These are phyloP conservation scores for Solanum pinnatisectum DNA, from an alignment of 257 asterid species.

Conservation along the genomic window DNA sequence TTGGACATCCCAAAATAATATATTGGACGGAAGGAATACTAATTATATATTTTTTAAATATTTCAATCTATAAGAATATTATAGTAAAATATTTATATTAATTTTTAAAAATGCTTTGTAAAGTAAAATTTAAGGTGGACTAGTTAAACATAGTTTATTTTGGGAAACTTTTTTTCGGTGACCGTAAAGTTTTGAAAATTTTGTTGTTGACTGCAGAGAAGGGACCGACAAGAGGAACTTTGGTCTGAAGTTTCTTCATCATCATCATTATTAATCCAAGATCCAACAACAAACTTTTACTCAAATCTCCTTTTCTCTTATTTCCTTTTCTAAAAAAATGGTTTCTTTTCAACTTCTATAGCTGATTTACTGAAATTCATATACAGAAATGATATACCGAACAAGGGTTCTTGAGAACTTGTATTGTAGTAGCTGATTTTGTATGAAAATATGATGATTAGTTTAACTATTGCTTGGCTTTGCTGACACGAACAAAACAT, in stretches of 20 bases:
- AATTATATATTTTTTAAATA: too few relatives aligned
- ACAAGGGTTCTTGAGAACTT: not conserved
- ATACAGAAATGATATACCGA: not conserved
- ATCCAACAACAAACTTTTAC: not conserved
- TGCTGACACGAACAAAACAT: slow-evolving; percentile 8
- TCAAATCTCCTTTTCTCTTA: not conserved
- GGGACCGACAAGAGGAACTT: slow-evolving; percentile 1
- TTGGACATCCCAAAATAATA: too few relatives aligned
- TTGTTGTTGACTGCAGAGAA: not conserved
- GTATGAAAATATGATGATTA: not conserved
- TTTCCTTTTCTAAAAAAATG: not conserved
- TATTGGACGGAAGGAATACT: too few relatives aligned
- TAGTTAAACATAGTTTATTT: not conserved
- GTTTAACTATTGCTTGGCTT: not conserved
- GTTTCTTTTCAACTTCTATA: not conserved
- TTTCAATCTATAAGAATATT: too few relatives aligned
- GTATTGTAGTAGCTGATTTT: not conserved
- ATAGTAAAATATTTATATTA: too few relatives aligned
- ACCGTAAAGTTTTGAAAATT: not conserved
- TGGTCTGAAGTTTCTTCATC: not conserved
- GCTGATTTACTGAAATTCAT: not conserved
- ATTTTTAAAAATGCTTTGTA: too few relatives aligned
- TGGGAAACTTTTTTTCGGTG: too few relatives aligned
- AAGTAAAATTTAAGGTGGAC: too few relatives aligned
- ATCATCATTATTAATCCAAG: not conserved